Evolutionary conservation across 2,329 filamentous ascomycete species (phyloP), one percentile per base, ranked within the genome.

Genomic region (Cercospora sp.): DNA sequence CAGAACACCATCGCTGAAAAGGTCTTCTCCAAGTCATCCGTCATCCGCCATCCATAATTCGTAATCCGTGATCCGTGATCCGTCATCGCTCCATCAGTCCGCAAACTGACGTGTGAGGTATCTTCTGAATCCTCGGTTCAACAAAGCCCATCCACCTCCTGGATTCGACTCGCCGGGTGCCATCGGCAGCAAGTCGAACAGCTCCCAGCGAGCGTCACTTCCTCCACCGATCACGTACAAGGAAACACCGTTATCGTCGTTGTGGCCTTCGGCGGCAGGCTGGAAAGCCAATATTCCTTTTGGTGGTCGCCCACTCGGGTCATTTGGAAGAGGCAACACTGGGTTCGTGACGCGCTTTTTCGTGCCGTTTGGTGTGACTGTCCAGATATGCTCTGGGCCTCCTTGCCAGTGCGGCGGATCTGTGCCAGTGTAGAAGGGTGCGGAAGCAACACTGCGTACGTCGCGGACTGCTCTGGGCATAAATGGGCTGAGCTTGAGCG

Each of bases 391-490:
- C 2, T 67, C 66, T 12, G 73, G 69, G 8, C 74, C 72, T n/a
- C 74, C 73, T 66, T 80, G 78, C 77, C 77, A 81, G 74, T 66
- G 82, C 77, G 53, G 78, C 73, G 85, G 82, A 30, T 97, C 93
- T 33, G 95, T 90, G 3, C 92, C 92, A 42, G 93, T 90, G 74
- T 95, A 90, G 74, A 98, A 98, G 36, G 90, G 89, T 3, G 88
- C 87, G 48, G 89, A 92, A 3, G 92, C 87, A 74, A 94, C 94
- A 0, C 92, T 96, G 78, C 97, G 97, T 8, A 90, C 86, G 72
- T 98, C 95, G 1, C 92, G 94, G 78, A 98, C 96, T 31, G 95
- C 86, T 51, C 91, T 88, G 1, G 95, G 95, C 72, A 97, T 76
- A 48, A 75, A 77, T 13, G 76, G 74, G 31, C 73, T 76, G 23